These are phyloP conservation scores for Hippophae rhamnoides DNA, from an alignment of 306 rosid genomes.

Conservation along the genomic window DNA sequence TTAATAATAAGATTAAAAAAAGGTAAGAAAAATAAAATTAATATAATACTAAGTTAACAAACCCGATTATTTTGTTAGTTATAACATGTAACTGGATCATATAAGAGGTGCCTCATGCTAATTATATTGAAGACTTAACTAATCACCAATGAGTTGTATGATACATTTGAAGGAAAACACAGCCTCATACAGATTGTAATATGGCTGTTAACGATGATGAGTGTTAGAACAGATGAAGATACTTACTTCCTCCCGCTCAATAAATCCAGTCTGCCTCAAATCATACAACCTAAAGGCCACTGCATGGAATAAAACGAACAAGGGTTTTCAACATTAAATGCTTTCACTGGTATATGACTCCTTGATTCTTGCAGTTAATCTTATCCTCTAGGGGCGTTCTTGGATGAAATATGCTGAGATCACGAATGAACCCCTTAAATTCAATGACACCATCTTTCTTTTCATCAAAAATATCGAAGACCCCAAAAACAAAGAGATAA, in stretches of 20 bases:
- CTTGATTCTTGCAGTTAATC: slow-evolving; percentile 48
- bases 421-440: slow-evolving; percentile 62
- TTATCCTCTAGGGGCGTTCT: slow-evolving; percentile 40
- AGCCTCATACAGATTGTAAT: slow-evolving; percentile 9
- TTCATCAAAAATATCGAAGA: slow-evolving; percentile 63
- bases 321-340: background rate
- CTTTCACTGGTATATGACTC: slow-evolving; percentile 11
- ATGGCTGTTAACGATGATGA: slow-evolving; percentile 8
- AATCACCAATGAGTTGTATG: too few species aligned
- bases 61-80: background rate
- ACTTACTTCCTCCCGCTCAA: slow-evolving; percentile 68
- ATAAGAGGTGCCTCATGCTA: background rate
- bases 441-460: slow-evolving; percentile 60
- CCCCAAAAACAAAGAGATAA: slow-evolving; percentile 20
- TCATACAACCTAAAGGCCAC: slow-evolving; percentile 70
- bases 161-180: background rate
- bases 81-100: too few species aligned
- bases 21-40: too few species aligned
- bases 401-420: slow-evolving; percentile 68
- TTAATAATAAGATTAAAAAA: too few species aligned
- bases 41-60: too few species aligned
- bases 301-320: slow-evolving; percentile 20
- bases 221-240: background rate
- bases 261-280: slow-evolving; percentile 61
- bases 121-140: too few species aligned